These are phyloP conservation scores for Xylaria sp. DNA, from an alignment of 2,329 filamentous ascomycete genomes.

Conservation along the genomic window DNA sequence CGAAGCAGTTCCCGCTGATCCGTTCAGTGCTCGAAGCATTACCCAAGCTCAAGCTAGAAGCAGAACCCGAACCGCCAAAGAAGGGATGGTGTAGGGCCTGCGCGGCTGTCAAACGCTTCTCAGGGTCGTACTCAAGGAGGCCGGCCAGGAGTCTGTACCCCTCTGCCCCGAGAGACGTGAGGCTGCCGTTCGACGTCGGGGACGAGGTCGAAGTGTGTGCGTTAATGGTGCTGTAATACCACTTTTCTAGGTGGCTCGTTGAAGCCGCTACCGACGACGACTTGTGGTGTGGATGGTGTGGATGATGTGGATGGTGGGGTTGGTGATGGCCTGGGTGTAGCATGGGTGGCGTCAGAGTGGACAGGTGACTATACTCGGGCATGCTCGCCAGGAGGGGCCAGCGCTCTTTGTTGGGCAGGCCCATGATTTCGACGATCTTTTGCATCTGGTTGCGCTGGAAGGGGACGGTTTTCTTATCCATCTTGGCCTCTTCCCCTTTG, in stretches of 20 bases:
- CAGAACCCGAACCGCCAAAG: slow-evolving; percentile 60
- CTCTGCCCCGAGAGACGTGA: slow-evolving; percentile 75
- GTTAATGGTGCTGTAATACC: slow-evolving; percentile 78
- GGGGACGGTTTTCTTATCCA: slow-evolving; percentile 98
- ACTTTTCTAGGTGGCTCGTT: slow-evolving; percentile 73
- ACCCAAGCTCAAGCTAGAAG: slow-evolving; percentile 2
- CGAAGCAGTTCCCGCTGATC: slow-evolving; percentile 86
- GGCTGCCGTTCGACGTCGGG: slow-evolving; percentile 53
- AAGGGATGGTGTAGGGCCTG: slow-evolving; percentile 91
- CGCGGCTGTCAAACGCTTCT: slow-evolving; percentile 85
- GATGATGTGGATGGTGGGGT: slow-evolving; percentile 45
- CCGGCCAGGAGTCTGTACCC: slow-evolving; percentile 84
- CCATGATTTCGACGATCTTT: slow-evolving; percentile 97
- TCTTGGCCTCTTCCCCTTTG: slow-evolving; percentile 98
- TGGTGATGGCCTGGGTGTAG: slow-evolving; percentile 52
- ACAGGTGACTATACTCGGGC: slow-evolving; percentile 84
- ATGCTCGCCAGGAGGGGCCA: slow-evolving; percentile 88
- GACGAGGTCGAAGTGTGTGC: slow-evolving; percentile 61
- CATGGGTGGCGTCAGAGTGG: slow-evolving; percentile 62
- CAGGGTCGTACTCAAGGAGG: slow-evolving; percentile 91
- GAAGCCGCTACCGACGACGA: slow-evolving; percentile 50
- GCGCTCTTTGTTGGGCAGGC: slow-evolving; percentile 84
- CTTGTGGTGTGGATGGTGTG: slow-evolving; percentile 45
- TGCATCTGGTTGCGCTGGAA: slow-evolving; percentile 99
- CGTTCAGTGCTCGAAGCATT: slow-evolving; percentile 63